Evolutionary conservation across 345 rosid species (phyloP), one percentile per base, ranked within the genome.

Genomic region (Brassica nigra): DNA sequence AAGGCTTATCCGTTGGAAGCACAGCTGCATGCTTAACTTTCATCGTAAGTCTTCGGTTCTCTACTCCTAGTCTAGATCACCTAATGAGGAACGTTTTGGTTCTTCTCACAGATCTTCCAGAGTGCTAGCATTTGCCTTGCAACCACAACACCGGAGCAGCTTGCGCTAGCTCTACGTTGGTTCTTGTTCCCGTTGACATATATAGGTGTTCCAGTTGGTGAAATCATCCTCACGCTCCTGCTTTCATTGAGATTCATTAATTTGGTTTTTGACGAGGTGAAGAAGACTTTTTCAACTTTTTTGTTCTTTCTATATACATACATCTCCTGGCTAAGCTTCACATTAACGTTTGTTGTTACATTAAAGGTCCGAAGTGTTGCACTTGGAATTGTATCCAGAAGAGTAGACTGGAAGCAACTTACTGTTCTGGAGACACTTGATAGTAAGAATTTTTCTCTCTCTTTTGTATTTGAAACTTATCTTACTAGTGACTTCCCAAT

Each of bases 1-100:
- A 95, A 89, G 95, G 97, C 61, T 83, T 92, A 75, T 90, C 97
- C 59, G 97, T 92, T 76, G 99, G 97, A 66, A 95, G 97, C 87
- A 95, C 97, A 34, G 92, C 99, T 58, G 92, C 97, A 14, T 91
- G 97, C 86, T 85, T 95, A 87, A 90, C 95, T 72, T 95, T 95
- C 75, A 92, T 82, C 3, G 97, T 92, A 80, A 88, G 94, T 82
- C 57, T n/a, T 52, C 75, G 10, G 23, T 75, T 36, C 42, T 57
- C 76, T 74, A 62, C 14, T 77, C 16, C 52, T 78, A 3, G 14
- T 27, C 0, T 62, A 29, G 63, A 70, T 70, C 52, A 8, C 64
- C 5, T 33, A 62, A 39, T 39, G 36, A 30, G 67, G 44, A 76
- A 66, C 59, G 20, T 36, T 54, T 70, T 39, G 6, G 11, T 14